Evolutionary conservation across 2,329 filamentous ascomycete genomes (phyloP).

Genomic region (Monilinia vaccinii-corymbosi): DNA sequence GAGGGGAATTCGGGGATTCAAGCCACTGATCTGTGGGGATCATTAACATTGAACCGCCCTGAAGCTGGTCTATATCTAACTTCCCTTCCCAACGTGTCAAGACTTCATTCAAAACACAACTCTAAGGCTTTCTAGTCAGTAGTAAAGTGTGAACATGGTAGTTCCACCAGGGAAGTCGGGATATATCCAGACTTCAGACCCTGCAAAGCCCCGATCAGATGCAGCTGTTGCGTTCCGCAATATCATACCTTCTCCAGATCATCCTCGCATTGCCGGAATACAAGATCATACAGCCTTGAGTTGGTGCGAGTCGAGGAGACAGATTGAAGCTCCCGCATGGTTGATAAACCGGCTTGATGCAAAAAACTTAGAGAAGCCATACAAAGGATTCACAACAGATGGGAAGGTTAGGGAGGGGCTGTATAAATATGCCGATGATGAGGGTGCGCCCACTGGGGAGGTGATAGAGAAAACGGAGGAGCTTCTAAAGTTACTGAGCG

Average conservation of each 20-base stretch:
- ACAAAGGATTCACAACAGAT: constrained; percentile 26
- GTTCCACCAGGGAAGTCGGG: constrained; percentile 20
- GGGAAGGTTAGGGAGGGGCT: constrained; percentile 22
- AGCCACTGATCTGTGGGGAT: neutral
- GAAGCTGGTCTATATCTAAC: too few relatives aligned
- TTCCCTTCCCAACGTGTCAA: neutral
- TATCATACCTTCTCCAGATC: constrained; percentile 20
- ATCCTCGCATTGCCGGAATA: constrained; percentile 25
- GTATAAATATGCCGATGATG: constrained; percentile 24
- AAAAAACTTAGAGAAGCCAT: constrained; percentile 27
- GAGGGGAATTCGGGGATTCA: neutral
- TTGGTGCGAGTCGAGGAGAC: constrained; percentile 26
- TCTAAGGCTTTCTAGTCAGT: neutral
- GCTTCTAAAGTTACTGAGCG: constrained; percentile 17
- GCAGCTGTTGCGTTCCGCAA: constrained; percentile 26
- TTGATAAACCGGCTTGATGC: constrained; percentile 26
- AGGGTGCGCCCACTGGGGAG: constrained; percentile 25
- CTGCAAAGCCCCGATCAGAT: constrained; percentile 22
- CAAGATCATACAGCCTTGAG: constrained; percentile 21
- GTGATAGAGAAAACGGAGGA: constrained; percentile 14
- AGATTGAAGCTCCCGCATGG: constrained; percentile 27
- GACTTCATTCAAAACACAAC: neutral
- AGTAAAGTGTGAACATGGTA: constrained; percentile 20
- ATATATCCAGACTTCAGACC: constrained; percentile 22
- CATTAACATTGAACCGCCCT: neutral